Base-by-base conservation (phyloP, 305 asterid genomes). In the Caryopteris hybrid region DNA sequence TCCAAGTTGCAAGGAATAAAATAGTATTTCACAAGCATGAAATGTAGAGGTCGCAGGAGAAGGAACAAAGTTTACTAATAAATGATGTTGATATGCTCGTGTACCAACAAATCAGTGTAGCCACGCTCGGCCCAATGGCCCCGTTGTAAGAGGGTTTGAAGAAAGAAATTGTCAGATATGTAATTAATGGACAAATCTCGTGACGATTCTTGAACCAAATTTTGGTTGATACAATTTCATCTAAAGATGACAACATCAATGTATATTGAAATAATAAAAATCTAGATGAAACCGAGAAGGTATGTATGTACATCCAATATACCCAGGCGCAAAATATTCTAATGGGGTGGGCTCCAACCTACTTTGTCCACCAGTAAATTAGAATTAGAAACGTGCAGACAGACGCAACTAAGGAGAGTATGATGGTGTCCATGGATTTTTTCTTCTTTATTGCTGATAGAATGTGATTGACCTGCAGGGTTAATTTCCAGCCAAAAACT, bases 311-410 rank as follows among this genome's bases (percentile, higher is more conserved):
- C 46, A 71, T n/a, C n/a, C 74, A 75, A 69, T 76, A 68, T 64
- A 60, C 69, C 69, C 68, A 73, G 69, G n/a, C 57, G 52, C 70
- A 58, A 60, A 47, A 61, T 61, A 69, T 47, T 55, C 78, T 33
- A 78, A 63, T 51, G 52, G 59, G 69, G n/a, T n/a, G n/a, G n/a
- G n/a, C 73, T 68, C 80, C 72, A 66, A 55, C 75, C 76, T 90
- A 93, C 82, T 93, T 93, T 27, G 91, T 84, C 87, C 92, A 88
- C 99, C 99, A 93, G 82, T 93, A 93, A 63, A 93, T 80, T 73
- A 93, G 70, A 72, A 93, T 93, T 48, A 93, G 81, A 76, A 86
- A 93, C 42, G 85, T 72, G 90, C 99, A 90, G 25, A 84, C 91
- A 11, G 97, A 86, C 14, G 97, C 97, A 53, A 93, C 96, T 75